Evolutionary conservation across 176 grass and related monocot species (phyloP), one percentile per base, ranked within the genome.

Genomic region (Ensete ventricosum): DNA sequence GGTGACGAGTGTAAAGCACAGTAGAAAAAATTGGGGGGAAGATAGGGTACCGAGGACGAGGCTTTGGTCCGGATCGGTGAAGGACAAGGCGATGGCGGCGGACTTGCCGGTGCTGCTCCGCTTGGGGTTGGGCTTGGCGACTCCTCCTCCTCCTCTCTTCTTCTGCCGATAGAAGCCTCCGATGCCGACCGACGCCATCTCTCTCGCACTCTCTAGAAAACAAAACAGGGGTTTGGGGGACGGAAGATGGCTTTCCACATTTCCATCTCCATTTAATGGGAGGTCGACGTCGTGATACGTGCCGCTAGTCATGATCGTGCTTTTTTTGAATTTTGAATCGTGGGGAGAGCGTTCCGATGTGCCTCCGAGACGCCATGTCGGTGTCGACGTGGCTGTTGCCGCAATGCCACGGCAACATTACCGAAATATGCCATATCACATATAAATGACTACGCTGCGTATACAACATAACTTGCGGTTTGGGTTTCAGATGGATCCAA

Each of bases 81-180:
- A 27, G 59, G 50, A 52, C 10, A 9, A 23, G 22, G 55, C n/a
- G 5, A 14, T 1, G 54, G 81, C 34, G 16, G 54, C 8, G 71
- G 72, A 24, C 73, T 85, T 86, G 67, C 85, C 86, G 60, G 76
- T 54, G 63, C 79, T 72, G 76, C 78, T 79, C 52, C 75, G 85
- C 22, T 83, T 85, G 77, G 79, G 64, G 80, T 78, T 82, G 73
- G 73, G 48, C 66, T 50, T 74, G 29, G 34, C 52, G 14, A 21
- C 64, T 65, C 79, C 12, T 54, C 52, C 64, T 65, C 79, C 12
- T 54, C 52, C 34, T 19, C 77, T 67, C 79, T 91, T 91, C 89
- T 91, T 80, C 85, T 87, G 82, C 52, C 89, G 77, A 77, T 85
- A 91, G 89, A 91, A 91, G 52, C 77, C 71, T 85, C 73, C 85